A percentile compares a stretch with the other conserved stretches of the same genome.
phyloP scores from a whole-genome alignment of 768 basidiomycete genomes.

The button mushroom (Agaricus bisporus) region DNA sequence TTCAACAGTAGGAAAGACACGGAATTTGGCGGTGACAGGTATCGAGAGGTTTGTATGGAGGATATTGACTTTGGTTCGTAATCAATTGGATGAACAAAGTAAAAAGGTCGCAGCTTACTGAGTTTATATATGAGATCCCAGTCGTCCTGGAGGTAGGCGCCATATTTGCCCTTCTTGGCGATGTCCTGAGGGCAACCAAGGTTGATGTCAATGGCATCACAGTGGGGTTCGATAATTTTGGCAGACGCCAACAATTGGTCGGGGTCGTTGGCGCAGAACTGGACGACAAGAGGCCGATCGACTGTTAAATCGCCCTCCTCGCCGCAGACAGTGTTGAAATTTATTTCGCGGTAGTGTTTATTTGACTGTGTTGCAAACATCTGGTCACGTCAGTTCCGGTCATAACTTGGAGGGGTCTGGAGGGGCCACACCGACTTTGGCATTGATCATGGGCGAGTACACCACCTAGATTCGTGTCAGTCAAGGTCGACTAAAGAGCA shows the following conservation, averaged over 20 bases:
- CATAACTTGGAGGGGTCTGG: neutral
- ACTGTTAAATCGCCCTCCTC: conserved; percentile 76
- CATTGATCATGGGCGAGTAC: conserved; percentile 99
- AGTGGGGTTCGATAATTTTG: conserved; percentile 64
- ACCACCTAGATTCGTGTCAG: conserved; percentile 43
- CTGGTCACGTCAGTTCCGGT: conserved; percentile 25
- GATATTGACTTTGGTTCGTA: conserved; percentile 57
- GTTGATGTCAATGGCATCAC: conserved; percentile 95
- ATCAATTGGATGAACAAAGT: neutral
- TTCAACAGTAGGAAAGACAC: conserved; percentile 79
- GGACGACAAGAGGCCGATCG: conserved; percentile 84
- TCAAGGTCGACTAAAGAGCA: neutral
- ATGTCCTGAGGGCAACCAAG: conserved; percentile 95
- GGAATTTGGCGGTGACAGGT: conserved; percentile 97
- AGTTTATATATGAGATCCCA: conserved; percentile 85
- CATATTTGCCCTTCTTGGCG: conserved; percentile 81
- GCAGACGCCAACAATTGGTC: conserved; percentile 76
- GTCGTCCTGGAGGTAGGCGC: conserved; percentile 89
- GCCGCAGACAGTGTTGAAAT: conserved; percentile 61
- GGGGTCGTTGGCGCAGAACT: conserved; percentile 92
- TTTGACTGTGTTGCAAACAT: conserved; percentile 54
- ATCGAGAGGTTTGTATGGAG: conserved; percentile 78
- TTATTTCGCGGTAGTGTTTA: conserved; percentile 51
- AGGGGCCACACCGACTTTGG: conserved; percentile 46
- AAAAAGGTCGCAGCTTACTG: conserved; percentile 37